Conservation (phyloP, 306 rosid genomes). For the Parietaria judaica region DNA sequence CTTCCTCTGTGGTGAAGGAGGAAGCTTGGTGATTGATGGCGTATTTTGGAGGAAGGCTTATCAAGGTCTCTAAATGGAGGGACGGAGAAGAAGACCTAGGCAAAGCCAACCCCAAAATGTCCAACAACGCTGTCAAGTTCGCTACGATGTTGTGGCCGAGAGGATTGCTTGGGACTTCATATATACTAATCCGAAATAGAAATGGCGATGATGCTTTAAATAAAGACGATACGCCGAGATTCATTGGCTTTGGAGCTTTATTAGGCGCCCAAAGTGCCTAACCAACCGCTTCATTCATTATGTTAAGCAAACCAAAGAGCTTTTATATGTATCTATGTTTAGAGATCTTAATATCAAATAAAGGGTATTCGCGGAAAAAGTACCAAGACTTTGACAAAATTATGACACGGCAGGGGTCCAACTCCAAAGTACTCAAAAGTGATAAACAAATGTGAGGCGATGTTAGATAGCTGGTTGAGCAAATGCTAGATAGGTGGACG, state of each 20-base stretch:
- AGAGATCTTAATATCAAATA: too few species aligned
- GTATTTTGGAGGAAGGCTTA: not conserved
- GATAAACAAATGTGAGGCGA: too few species aligned
- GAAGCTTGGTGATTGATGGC: not conserved
- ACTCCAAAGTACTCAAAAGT: too few species aligned
- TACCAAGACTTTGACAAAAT: too few species aligned
- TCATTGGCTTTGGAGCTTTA: constrained; percentile 9
- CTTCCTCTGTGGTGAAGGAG: constrained; percentile 1
- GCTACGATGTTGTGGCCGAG: not conserved
- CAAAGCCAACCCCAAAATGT: constrained; percentile 12
- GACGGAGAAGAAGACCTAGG: not conserved
- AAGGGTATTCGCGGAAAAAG: too few species aligned
- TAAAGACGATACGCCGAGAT: not conserved
- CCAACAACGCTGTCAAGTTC: not conserved
- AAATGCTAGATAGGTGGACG: too few species aligned
- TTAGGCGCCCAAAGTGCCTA: constrained; percentile 19
- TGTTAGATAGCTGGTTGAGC: too few species aligned
- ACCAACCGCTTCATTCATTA: too few species aligned
- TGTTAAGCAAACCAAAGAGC: too few species aligned
- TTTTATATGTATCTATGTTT: too few species aligned
- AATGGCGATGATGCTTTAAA: not conserved
- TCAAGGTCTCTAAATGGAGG: not conserved
- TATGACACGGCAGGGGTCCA: too few species aligned
- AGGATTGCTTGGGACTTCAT: not conserved
- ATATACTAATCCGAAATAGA: not conserved